A percentile compares a stretch with the other conserved stretches of the same genome.
phyloP scores from a whole-genome alignment of 495 filamentous ascomycete species.

The Choiromyces venosus region DNA sequence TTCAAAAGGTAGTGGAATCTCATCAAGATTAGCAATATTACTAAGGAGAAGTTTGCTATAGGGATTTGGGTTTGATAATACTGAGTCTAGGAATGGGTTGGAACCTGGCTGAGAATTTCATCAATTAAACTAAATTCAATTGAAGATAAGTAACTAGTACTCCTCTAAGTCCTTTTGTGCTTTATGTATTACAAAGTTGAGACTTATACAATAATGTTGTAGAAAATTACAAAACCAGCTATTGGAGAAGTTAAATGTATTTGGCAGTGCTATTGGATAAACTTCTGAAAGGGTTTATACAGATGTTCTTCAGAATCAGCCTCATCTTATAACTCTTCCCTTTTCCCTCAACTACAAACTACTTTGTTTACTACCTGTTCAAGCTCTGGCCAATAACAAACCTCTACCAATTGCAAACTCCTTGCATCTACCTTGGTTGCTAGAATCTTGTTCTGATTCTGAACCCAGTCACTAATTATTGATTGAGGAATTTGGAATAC shows the following conservation, averaged over 20 bases:
- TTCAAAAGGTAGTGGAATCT: conserved; percentile 10
- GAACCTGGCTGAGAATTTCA: conserved; percentile 4
- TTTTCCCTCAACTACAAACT: neutral
- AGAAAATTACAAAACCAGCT: neutral
- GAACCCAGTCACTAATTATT: too few species aligned
- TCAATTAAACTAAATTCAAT: neutral
- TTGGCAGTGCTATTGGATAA: neutral
- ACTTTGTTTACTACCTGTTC: conserved; percentile 1
- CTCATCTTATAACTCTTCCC: neutral
- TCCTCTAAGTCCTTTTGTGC: neutral
- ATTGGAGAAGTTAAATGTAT: neutral
- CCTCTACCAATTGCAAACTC: neutral
- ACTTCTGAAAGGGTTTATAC: neutral
- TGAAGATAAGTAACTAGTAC: neutral
- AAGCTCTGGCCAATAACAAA: conserved; percentile 6
- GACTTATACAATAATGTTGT: neutral
- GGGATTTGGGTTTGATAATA: neutral
- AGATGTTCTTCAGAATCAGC: neutral
- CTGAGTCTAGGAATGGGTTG: too few species aligned
- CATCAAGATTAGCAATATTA: conserved; percentile 6
- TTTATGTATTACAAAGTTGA: neutral
- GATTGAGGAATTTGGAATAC: too few species aligned
- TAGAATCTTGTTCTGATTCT: too few species aligned
- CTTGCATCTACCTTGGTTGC: too few species aligned
- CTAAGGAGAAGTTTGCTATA: neutral